Base-by-base conservation (phyloP, 2,329 filamentous ascomycete species). In the Cadophora sp. region DNA sequence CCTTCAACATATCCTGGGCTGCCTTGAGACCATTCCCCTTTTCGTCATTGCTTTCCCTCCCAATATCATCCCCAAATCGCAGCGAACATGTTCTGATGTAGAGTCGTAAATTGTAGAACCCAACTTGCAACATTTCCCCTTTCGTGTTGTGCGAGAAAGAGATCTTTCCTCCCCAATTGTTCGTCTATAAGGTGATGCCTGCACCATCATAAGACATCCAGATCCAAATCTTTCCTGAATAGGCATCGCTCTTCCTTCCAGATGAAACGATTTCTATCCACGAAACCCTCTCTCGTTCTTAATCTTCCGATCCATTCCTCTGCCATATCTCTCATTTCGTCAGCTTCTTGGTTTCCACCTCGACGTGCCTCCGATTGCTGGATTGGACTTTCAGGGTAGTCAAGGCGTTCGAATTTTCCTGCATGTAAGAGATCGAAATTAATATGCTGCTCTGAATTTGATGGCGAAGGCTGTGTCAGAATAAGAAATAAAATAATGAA, bases 271-370 rank as follows among this genome's bases (percentile, higher is more conserved):
- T 37, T 37, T 11, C 55, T 22, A 58, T 37, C 55, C n/a, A 58
- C 55, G 16, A 24, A 37, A 9, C 48, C n/a, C 14, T 60, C 55
- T 60, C 62, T 16, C 16, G 22, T 68, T 51, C 29, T 68, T 7
- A 62, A 56, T 24, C 62, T 43, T 16, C 62, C 66, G n/a, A 68
- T 50, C 2, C 48, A 59, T 37, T 70, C 65, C 46, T 70, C 68
- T 24, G 68, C 68, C 68, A 68, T 68, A 43, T 68, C 68, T 26
- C 68, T 62, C 62, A 70, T 55, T 37, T 70, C 68, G 16, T 60
- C 50, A 8, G 65, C 55, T 37, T 65, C 37, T 11, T 50, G 31
- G 2, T 3, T 11, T 29, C 43, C 43, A 61, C 43, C 34, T 19
- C 24, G 16, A 27, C 19, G 16, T 34, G 14, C 24, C n/a, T 26